Base-by-base conservation (phyloP, 2,329 filamentous ascomycete species). In the Aspergillus quadricinctus region DNA sequence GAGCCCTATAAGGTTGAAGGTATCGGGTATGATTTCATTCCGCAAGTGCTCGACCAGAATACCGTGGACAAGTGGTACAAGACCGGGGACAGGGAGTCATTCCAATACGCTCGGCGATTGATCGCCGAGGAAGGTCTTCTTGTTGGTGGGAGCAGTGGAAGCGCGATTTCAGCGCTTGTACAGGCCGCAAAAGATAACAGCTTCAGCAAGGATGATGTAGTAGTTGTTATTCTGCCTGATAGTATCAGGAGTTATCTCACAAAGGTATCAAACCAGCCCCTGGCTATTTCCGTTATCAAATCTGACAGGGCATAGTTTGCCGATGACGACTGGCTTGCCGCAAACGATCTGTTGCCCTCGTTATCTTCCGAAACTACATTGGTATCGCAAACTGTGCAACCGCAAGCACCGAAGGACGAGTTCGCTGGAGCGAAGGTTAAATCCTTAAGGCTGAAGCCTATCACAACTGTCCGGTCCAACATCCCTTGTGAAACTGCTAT, bases 21-120 rank as follows among this genome's bases (percentile, higher is more conserved):
- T 46, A 99, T 99, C 67, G 94, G 94, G 21, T 99, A 99, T 73
- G 94, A 99, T 74, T 99, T 99, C 73, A 89, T 99, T 57, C 94
- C 95, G 6, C 90, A 97, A 25, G 95, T 99, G 4, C 80, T 99
- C 54, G 87, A 94, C 63, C 90, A 88, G 69, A 76, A 86, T 28
- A 73, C 83, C 4, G 89, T 99, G 29, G 90, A 97, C 74, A 89
- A 88, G 70, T 99, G 94, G 94, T 97, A 97, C 80, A 99, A 99
- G 84, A 99, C 94, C 3, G 90, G 93, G 59, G 94, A 99, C 70
- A 83, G 85, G 59, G 89, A 96, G 71, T 92, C 92, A 2, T 99
- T 99, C 77, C 82, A 86, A 71, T 92, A 90, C 69, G 90, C 94
- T n/a, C 83, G 95, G 52, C 83, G 92, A 46, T 78, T 99, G 53